Evolutionary conservation across 148 eudicot species (phyloP).

Genomic region (Diospyros kaki): DNA sequence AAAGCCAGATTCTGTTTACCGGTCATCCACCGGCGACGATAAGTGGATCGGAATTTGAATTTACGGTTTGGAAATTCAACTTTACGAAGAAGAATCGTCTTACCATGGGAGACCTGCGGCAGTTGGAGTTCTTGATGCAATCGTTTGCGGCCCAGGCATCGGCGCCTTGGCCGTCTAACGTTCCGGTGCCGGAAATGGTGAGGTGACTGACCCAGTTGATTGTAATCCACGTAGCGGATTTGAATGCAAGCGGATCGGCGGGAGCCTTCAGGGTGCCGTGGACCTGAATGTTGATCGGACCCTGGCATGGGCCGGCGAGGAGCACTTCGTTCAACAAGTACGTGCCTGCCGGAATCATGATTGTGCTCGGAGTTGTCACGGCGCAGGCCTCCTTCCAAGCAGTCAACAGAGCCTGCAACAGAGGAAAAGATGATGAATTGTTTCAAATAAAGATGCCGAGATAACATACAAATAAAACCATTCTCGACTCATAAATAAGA

Average conservation of each 20-base stretch:
- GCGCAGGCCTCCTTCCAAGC: slow-evolving; percentile 62
- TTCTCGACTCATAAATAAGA: too few species aligned
- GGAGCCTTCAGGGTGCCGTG: slow-evolving; percentile 55
- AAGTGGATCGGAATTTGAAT: neutral
- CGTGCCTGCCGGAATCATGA: slow-evolving; percentile 44
- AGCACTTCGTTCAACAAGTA: slow-evolving; percentile 20
- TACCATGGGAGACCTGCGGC: neutral
- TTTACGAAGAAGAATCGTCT: neutral
- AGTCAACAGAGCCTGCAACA: slow-evolving; percentile 25
- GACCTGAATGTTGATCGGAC: slow-evolving; percentile 28
- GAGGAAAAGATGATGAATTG: too few species aligned
- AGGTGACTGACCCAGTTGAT: neutral
- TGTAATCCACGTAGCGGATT: neutral
- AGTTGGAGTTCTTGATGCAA: neutral
- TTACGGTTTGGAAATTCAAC: too few species aligned
- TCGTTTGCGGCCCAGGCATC: neutral
- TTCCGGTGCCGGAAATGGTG: slow-evolving; percentile 8
- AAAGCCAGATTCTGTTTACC: slow-evolving; percentile 40
- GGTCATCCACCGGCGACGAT: neutral
- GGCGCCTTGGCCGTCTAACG: slow-evolving; percentile 13
- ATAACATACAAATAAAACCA: too few species aligned
- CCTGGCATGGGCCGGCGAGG: slow-evolving; percentile 47
- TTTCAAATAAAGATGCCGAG: too few species aligned
- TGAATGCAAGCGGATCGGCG: neutral
- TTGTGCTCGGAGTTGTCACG: slow-evolving; percentile 27